Evolutionary conservation across 1,284 basidiomycete genomes (phyloP), one percentile per base, ranked within the genome.

Genomic region (Meripilus lineatus): DNA sequence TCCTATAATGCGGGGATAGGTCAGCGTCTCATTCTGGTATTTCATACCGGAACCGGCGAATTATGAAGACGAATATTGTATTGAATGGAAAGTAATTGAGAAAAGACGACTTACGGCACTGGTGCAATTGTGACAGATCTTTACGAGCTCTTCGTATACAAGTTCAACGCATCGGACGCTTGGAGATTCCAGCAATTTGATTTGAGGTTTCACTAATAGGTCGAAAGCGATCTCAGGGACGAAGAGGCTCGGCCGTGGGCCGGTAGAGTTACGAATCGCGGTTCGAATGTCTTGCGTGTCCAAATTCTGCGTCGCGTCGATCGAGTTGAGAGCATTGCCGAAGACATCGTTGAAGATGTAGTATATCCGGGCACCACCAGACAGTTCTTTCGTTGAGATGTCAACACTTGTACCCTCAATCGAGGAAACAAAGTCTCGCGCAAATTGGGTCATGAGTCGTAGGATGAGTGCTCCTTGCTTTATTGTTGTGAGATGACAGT

Each of bases 261-360:
- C 96, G 3, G 95, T 98, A 22, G 94, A 97, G 64, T 99, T 99
- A 33, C 96, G 82, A 55, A 99, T 99, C 8, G 95, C 96, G 2
- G 96, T 99, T 32, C 94, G 83, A 61, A 99, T 98, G 64, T 99
- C 96, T 57, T 92, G 87, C 48, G 89, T 84, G 44, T 93, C 92
- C 45, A 99, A 75, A 61, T 95, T 95, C 42, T 84, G 77, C 15
- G 92, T 93, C 1, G 95, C 85, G 58, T 98, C 91, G 61, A 99
- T 92, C 13, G 83, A 88, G 50, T 82, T 77, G 6, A 99, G 79
- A 1, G 95, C 95, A 43, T 88, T 78, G 4, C 96, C 96, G 60
- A 99, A 99, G 40, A 99, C 84, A 57, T 99, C 96, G 62, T 98
- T 93, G 79, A 99, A 99, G 65, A 99, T 98, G 71, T 97, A 98